Evolutionary conservation across 2,329 filamentous ascomycete species (phyloP).

Genomic region (Pleurostoma richardsiae): DNA sequence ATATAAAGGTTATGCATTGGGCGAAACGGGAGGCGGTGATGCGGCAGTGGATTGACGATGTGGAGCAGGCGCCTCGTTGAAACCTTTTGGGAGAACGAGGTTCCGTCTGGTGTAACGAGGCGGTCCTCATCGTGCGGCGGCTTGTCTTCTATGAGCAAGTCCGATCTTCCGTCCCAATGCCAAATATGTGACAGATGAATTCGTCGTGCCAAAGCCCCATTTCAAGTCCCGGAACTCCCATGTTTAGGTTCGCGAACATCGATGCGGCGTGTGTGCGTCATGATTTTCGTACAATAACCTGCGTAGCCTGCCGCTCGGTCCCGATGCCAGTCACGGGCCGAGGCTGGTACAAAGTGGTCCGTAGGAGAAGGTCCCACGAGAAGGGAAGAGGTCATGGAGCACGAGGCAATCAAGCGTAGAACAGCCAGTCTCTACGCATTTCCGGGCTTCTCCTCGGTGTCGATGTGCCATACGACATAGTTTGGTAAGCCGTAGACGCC

Average conservation of each 20-base stretch:
- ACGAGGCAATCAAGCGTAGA: not conserved
- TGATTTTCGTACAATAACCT: slow-evolving; percentile 12
- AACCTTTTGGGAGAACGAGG: too few species aligned
- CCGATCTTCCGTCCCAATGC: too few species aligned
- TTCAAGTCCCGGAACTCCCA: slow-evolving; percentile 6
- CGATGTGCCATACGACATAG: slow-evolving; percentile 98
- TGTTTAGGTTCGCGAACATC: slow-evolving; percentile 8
- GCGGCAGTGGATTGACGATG: too few species aligned
- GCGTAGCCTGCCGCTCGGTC: slow-evolving; percentile 8
- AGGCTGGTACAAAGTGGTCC: slow-evolving; percentile 4
- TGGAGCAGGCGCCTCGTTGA: too few species aligned
- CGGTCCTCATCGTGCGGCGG: too few species aligned
- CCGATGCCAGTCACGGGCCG: slow-evolving; percentile 4
- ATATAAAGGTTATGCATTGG: not conserved
- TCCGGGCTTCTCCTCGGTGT: slow-evolving; percentile 89
- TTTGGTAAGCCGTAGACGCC: slow-evolving; percentile 89
- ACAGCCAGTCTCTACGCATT: slow-evolving; percentile 51
- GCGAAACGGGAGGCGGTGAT: too few species aligned
- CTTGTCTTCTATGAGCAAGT: too few species aligned
- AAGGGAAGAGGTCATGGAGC: slow-evolving; percentile 5
- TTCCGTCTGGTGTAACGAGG: too few species aligned
- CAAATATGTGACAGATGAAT: too few species aligned
- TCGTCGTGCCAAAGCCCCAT: not conserved
- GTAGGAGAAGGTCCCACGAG: slow-evolving; percentile 2
- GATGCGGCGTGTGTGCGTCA: slow-evolving; percentile 6